A percentile compares a stretch with the other conserved stretches of the same genome.
phyloP scores from a whole-genome alignment of 2,329 filamentous ascomycete genomes.

The Colletotrichum sp. region DNA sequence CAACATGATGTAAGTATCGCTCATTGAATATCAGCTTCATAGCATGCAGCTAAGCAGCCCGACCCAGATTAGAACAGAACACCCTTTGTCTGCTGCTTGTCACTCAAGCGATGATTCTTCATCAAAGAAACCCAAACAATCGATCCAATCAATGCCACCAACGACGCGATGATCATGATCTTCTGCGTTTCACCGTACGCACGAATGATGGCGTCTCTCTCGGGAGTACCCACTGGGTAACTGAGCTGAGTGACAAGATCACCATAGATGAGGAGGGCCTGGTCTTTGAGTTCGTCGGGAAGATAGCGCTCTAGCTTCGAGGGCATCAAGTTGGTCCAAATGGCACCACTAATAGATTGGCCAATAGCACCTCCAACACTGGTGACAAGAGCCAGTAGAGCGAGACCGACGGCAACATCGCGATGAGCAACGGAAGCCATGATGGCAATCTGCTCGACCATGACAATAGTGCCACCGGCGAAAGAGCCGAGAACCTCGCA shows the following conservation, averaged over 20 bases:
- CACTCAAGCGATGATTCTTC: constrained; percentile 14
- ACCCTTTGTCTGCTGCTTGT: constrained; percentile 12
- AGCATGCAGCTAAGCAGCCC: neutral
- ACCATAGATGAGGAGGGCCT: constrained; percentile 48
- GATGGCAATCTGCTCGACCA: constrained; percentile 50
- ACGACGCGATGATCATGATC: constrained; percentile 37
- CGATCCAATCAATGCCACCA: neutral
- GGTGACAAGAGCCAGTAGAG: constrained; percentile 33
- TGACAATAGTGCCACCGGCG: constrained; percentile 39
- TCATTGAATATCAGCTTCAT: neutral
- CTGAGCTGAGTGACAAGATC: constrained; percentile 37
- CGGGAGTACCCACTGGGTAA: constrained; percentile 44
- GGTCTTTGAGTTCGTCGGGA: constrained; percentile 36
- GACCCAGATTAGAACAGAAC: neutral
- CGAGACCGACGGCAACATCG: constrained; percentile 36
- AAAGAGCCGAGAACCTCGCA: constrained; percentile 44
- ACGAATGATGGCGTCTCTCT: constrained; percentile 45
- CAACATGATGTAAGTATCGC: neutral
- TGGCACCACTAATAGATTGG: constrained; percentile 32
- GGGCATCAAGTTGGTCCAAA: constrained; percentile 42
- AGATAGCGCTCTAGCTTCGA: constrained; percentile 39
- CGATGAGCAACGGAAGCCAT: constrained; percentile 36
- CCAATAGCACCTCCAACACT: constrained; percentile 37
- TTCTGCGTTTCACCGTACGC: constrained; percentile 54
- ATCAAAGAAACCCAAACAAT: constrained; percentile 9